Conservation (phyloP, 2,329 filamentous ascomycete species). For the Botrytis fabae region DNA sequence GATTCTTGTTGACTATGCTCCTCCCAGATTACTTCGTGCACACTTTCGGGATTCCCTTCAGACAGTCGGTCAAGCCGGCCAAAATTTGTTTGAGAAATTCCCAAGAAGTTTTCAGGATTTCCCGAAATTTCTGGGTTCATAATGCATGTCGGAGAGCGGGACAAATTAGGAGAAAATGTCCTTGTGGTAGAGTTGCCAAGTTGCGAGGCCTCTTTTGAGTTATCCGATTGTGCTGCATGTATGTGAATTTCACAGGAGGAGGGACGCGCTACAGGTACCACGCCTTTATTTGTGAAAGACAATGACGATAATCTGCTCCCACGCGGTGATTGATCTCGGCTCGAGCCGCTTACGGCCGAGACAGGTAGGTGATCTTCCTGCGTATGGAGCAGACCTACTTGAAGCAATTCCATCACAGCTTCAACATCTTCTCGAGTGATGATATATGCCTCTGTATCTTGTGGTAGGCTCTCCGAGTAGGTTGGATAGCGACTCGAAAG, state of each 20-base stretch:
- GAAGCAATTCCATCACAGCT: slow-evolving; percentile 29
- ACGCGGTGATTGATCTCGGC: not conserved
- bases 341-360: not conserved
- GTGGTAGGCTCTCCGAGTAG: slow-evolving; percentile 7
- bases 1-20: slow-evolving; percentile 21
- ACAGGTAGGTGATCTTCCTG: not conserved
- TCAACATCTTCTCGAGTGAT: slow-evolving; percentile 36
- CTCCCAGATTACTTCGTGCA: slow-evolving; percentile 37
- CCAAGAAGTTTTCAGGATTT: not conserved
- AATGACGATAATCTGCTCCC: slow-evolving; percentile 16
- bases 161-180: not conserved
- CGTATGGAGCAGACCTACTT: not conserved
- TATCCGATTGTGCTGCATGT: slow-evolving; percentile 9
- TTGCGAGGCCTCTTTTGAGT: not conserved
- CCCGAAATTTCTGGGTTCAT: not conserved
- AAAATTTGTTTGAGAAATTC: not conserved
- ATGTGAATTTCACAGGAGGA: slow-evolving; percentile 2
- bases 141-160: not conserved
- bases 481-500: not conserved
- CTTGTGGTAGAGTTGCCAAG: not conserved
- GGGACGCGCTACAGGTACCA: slow-evolving; percentile 1
- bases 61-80: not conserved
- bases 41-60: slow-evolving; percentile 22
- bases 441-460: slow-evolving; percentile 27
- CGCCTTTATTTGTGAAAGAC: slow-evolving; percentile 21